Evolutionary conservation across 441 rosid genomes (phyloP), one percentile per base, ranked within the genome.

Genomic region (Theobroma grandiflorum): DNA sequence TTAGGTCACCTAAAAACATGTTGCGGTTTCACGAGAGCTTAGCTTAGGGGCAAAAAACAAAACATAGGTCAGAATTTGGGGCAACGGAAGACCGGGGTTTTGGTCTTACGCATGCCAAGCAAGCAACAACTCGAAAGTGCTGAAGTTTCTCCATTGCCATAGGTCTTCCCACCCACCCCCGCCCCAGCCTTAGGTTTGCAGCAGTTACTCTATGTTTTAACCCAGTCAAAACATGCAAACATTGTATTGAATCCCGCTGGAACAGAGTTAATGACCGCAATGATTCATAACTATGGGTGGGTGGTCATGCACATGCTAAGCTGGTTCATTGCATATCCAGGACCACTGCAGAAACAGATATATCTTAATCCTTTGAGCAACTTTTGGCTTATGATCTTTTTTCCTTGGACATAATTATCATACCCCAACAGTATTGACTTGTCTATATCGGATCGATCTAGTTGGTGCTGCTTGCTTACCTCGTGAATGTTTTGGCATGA

Each of bases 1-100:
- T 31, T 72, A 72, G 75, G 47, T 47, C 12, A 47, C 40, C 74
- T 47, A 47, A 69, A 26, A 69, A 47, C 57, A 26, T 26, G 69
- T 64, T 37, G 20, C 10, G 18, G 69, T 8, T 64, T 64, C 40
- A 14, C 7, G 57, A 69, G 16, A 69, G n/a, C 6, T 3, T 45
- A 3, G 42, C 31, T 26, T 9, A 6, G 15, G 9, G 2, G 5
- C 12, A 12, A 22, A n/a, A 37, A 10, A 18, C 1, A 68, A 73
- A 20, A 8, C 62, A 47, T 69, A 20, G 74, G 40, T 47, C 57
- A 7, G 74, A 47, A 26, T 26, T 26, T 47, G 12, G 10, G n/a
- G 15, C 14, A 3, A 12, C 35, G 38, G 45, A 67, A n/a, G 71
- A 40, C 50, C 12, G 5, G 71, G 50, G 50, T 40, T 66, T 22